Evolutionary conservation across 1,284 basidiomycete species (phyloP).

Genomic region (Papiliotrema laurentii): DNA sequence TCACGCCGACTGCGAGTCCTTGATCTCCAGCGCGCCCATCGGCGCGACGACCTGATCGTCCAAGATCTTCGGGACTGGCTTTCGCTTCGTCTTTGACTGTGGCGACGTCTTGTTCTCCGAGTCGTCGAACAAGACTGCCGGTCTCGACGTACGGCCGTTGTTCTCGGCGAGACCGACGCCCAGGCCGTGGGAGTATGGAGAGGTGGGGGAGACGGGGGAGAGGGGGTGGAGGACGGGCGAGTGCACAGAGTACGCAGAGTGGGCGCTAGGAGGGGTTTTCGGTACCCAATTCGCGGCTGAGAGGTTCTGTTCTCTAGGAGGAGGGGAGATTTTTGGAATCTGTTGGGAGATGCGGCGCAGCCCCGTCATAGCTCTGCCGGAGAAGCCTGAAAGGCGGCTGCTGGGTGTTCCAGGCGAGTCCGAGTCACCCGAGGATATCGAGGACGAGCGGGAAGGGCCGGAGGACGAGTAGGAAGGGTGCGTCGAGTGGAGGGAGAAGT

Average conservation of each 20-base stretch:
- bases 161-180: neutral
- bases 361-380: neutral
- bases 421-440: neutral
- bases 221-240: too few relatives aligned
- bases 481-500: neutral
- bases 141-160: neutral
- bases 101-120: neutral
- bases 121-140: constrained; percentile 3
- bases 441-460: constrained; percentile 3
- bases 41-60: neutral
- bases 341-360: constrained; percentile 4
- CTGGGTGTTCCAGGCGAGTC: neutral
- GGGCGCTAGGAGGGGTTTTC: too few relatives aligned
- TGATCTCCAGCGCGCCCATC: neutral
- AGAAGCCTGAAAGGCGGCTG: neutral
- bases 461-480: neutral
- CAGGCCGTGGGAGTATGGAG: neutral
- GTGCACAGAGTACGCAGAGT: too few relatives aligned
- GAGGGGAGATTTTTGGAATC: neutral
- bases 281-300: too few relatives aligned
- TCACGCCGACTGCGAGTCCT: too few relatives aligned
- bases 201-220: neutral
- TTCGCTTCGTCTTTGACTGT: constrained; percentile 1
- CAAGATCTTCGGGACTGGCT: constrained; percentile 3
- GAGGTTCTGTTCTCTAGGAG: neutral